Evolutionary conservation across 176 grass and related monocot genomes (phyloP).

Genomic region (Panicum miliaceum): DNA sequence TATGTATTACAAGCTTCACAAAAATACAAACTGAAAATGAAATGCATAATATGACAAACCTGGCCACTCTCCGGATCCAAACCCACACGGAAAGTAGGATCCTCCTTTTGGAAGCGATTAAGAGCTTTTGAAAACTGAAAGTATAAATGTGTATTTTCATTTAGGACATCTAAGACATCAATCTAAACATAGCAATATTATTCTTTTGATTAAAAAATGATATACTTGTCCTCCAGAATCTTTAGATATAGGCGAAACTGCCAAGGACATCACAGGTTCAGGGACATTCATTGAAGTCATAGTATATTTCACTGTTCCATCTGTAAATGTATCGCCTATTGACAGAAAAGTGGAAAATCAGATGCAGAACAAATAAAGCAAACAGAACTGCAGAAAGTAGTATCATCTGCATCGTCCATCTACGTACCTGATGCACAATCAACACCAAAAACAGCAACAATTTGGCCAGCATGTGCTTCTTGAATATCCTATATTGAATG

Average conservation of each 20-base stretch:
- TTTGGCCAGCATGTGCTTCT: slow-evolving; percentile 96
- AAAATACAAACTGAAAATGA: slow-evolving; percentile 24
- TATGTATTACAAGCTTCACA: slow-evolving; percentile 29
- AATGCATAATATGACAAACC: slow-evolving; percentile 49
- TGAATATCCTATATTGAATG: slow-evolving; percentile 84
- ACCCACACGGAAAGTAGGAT: slow-evolving; percentile 97
- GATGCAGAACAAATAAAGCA: slow-evolving; percentile 19
- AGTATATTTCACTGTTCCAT: slow-evolving; percentile 92
- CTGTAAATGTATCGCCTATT: slow-evolving; percentile 97
- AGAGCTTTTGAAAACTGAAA: slow-evolving; percentile 98
- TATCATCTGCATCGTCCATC: not conserved
- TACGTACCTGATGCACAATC: slow-evolving; percentile 85
- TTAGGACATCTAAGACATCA: slow-evolving; percentile 19
- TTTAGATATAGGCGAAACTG: slow-evolving; percentile 94
- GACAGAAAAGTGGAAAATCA: slow-evolving; percentile 36
- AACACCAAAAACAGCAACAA: slow-evolving; percentile 98
- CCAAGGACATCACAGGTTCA: slow-evolving; percentile 99
- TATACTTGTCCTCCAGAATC: slow-evolving; percentile 99
- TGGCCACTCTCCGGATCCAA: slow-evolving; percentile 90
- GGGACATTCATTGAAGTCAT: slow-evolving; percentile 99
- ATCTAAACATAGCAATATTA: slow-evolving; percentile 20
- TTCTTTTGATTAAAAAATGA: slow-evolving; percentile 15
- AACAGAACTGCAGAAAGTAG: slow-evolving; percentile 10
- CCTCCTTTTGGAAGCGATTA: slow-evolving; percentile 96
- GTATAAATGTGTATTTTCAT: slow-evolving; percentile 27